Evolutionary conservation across 1,284 basidiomycete species (phyloP), one percentile per base, ranked within the genome.

Genomic region (Exsudoporus floridanus): DNA sequence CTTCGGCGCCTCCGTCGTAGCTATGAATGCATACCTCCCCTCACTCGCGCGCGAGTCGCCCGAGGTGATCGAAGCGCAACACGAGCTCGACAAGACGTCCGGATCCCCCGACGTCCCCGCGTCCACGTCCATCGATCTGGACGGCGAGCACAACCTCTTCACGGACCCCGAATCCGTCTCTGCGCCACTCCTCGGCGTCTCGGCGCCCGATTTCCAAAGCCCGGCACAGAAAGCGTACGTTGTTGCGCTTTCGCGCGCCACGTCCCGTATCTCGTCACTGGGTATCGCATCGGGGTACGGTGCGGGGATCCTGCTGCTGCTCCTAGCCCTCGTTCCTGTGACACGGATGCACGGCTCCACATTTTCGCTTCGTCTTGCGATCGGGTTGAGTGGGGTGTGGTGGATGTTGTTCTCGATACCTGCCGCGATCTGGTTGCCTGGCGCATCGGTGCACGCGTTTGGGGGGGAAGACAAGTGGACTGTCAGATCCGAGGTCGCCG

Each of bases 1-100:
- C 1, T 94, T 94, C 57, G 90, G 92, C 1, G 87, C 86, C 0
- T 89, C 86, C 12, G 77, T 87, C 13, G 94, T 97, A 8, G 92
- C 92, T 34, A 83, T 93, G 75, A 97, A 97, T 64, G 83, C 92
- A 0, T 95, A 94, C 70, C 78, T 97, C 5, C 92, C 93, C 0
- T 76, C 74, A 0, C 76, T 95, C 2, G 90, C 91, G 0, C 78
- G 79, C 54, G 79, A 82, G 34, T 79, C 85, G 0, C 80, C 81
- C 5, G 81, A 83, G 44, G 86, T 90, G 2, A 62, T 77, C 7
- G 61, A 71, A n/a, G 76, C 79, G 0, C 70, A 69, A 30, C 65
- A 64, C 2, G 72, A 77, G 47, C 62, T 82, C 6, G 61, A 53
- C 51, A 53, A 48, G n/a, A 3, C 28, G 8, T 23, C 42, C 13